A percentile compares a stretch with the other conserved stretches of the same genome.
These are phyloP conservation scores for Crithidia acanthocephali DNA, from an alignment of 208 protist species.

Conservation along the genomic window DNA sequence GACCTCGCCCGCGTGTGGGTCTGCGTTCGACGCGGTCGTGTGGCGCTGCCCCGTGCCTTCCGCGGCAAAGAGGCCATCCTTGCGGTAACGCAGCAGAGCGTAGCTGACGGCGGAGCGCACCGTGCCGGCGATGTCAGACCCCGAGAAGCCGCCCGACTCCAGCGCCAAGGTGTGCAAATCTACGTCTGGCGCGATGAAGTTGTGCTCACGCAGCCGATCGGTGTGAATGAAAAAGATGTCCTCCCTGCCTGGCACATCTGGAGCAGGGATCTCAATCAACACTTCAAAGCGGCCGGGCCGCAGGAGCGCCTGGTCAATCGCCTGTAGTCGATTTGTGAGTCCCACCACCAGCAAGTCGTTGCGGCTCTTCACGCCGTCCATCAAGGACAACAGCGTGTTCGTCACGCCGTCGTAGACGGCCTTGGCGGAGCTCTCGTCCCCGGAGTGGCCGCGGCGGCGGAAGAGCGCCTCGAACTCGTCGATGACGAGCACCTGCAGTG, in stretches of 20 bases:
- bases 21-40: background rate
- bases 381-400: constrained; percentile 97
- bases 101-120: constrained; percentile 85
- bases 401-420: constrained; percentile 98
- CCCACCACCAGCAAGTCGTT: constrained; percentile 96
- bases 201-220: constrained; percentile 79
- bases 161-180: constrained; percentile 91
- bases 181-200: constrained; percentile 85
- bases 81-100: constrained; percentile 71
- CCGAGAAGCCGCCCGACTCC: constrained; percentile 97
- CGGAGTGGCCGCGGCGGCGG: constrained; percentile 85
- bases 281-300: constrained; percentile 95
- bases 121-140: constrained; percentile 94
- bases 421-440: constrained; percentile 94
- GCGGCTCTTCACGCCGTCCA: constrained; percentile 89
- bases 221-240: constrained; percentile 95
- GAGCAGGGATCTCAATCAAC: constrained; percentile 89
- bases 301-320: constrained; percentile 93
- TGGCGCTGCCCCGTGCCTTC: background rate
- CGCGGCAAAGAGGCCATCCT: constrained; percentile 24
- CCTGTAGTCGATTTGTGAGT: constrained; percentile 92
- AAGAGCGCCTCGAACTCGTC: constrained; percentile 99
- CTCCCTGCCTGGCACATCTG: constrained; percentile 76
- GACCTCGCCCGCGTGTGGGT: background rate
- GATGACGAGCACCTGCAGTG: constrained; percentile 99